Percentiles rank a stretch among this genome's conserved stretches.
Evolutionary conservation across 805 yeast species (phyloP).

Genomic region (Cyberlindnera euphorbiae): DNA sequence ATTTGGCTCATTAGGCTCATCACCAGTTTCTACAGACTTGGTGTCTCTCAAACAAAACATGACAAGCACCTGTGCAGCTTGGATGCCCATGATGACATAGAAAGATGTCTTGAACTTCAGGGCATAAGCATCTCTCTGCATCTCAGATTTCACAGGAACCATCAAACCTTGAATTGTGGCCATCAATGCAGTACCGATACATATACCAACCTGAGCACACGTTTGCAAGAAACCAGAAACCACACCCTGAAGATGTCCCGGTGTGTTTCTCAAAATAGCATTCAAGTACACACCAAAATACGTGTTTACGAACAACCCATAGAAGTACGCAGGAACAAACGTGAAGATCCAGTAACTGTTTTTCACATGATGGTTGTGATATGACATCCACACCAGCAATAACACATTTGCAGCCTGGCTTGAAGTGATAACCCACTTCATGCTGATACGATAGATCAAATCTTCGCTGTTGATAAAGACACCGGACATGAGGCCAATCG

Average conservation of each 20-base stretch:
- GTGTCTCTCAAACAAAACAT: too few relatives aligned
- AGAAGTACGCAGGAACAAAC: conserved; percentile 22
- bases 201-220: conserved; percentile 30
- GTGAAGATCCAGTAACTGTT: conserved; percentile 29
- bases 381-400: conserved; percentile 25
- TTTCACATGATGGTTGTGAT: conserved; percentile 10
- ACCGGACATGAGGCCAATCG: conserved; percentile 29
- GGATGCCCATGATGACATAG: too few relatives aligned
- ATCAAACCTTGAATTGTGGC: conserved; percentile 4
- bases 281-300: conserved; percentile 33
- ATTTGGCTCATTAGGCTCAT: too few relatives aligned
- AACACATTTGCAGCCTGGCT: conserved; percentile 15
- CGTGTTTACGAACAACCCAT: conserved; percentile 26
- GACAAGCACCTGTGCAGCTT: too few relatives aligned
- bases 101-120: too few relatives aligned
- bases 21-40: too few relatives aligned
- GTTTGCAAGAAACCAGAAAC: conserved; percentile 35
- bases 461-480: conserved; percentile 24
- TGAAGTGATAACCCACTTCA: conserved; percentile 15
- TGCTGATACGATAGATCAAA: conserved; percentile 21
- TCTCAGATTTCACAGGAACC: too few relatives aligned
- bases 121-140: too few relatives aligned
- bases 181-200: neutral
- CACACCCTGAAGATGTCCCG: conserved; percentile 35
- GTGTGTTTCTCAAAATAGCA: conserved; percentile 30